Percentiles rank a stretch among this genome's conserved stretches.
Evolutionary conservation across 208 protist species (phyloP).

Genomic region (Spongospora subterranea): DNA sequence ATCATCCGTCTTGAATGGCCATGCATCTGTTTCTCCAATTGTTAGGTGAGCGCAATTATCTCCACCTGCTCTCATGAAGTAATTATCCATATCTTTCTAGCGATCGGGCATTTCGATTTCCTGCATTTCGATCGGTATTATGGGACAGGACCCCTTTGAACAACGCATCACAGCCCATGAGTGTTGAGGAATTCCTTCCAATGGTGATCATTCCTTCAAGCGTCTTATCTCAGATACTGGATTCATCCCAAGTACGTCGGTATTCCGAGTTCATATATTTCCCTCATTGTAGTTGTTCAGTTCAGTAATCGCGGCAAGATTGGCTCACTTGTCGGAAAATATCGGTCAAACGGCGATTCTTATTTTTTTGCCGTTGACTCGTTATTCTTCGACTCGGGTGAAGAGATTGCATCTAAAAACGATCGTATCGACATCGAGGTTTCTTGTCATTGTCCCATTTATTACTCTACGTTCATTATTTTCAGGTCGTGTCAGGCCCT

Average conservation of each 20-base stretch:
- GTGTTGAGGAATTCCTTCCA: not conserved
- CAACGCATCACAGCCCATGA: not conserved
- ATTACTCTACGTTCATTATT: not conserved
- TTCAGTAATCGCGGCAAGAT: not conserved
- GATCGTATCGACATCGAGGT: not conserved
- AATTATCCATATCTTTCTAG: too few relatives aligned
- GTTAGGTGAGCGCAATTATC: too few relatives aligned
- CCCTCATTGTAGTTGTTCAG: not conserved
- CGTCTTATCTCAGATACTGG: not conserved
- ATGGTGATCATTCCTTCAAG: not conserved
- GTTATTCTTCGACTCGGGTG: not conserved
- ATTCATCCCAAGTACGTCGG: not conserved
- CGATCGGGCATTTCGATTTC: slow-evolving; percentile 3
- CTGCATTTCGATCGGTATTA: not conserved
- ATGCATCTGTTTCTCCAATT: too few relatives aligned
- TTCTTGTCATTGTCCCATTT: not conserved
- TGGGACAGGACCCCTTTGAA: not conserved
- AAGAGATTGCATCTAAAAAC: not conserved
- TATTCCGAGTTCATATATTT: not conserved
- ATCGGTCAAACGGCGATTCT: not conserved
- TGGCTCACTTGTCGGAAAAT: not conserved
- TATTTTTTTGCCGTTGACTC: not conserved
- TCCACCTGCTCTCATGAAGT: too few relatives aligned
- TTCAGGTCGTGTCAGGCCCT: not conserved
- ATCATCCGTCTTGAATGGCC: too few relatives aligned